A percentile compares a stretch with the other conserved stretches of the same genome.
Conservation (phyloP, 2,329 filamentous ascomycete species). For the Xylariales sp. region DNA sequence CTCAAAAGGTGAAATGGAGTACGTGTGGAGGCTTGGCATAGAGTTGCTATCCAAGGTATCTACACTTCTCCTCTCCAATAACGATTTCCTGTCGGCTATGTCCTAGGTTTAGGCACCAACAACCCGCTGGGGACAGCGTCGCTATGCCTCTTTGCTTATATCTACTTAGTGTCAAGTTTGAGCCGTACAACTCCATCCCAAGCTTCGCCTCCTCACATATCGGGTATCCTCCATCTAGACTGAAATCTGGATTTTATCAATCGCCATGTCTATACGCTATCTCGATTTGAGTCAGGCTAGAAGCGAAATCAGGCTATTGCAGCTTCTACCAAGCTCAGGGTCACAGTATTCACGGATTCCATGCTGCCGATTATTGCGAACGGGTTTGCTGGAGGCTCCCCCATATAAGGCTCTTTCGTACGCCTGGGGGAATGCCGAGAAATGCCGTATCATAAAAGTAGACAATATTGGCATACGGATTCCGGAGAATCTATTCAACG, state of each 20-base stretch:
- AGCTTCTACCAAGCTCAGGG: conserved; percentile 7
- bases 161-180: no score
- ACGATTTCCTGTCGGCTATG: no score
- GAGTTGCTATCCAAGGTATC: no score
- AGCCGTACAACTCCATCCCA: no score
- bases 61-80: no score
- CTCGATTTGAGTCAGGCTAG: conserved; percentile 2
- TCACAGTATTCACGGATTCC: conserved; percentile 21
- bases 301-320: conserved; percentile 22
- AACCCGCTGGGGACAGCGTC: no score
- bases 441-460: conserved; percentile 35
- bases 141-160: no score
- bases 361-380: conserved; percentile 14
- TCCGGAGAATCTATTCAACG: conserved; percentile 27
- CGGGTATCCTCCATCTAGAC: no score
- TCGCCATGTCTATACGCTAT: conserved; percentile 10
- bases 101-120: no score
- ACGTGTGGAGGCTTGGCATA: no score
- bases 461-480: conserved; percentile 29
- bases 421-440: conserved; percentile 36
- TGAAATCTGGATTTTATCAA: not conserved
- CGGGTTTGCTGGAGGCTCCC: conserved; percentile 16
- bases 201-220: no score
- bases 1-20: no score
- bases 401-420: conserved; percentile 43